Conservation (phyloP, 768 basidiomycete genomes). For the Suillus bovinus region DNA sequence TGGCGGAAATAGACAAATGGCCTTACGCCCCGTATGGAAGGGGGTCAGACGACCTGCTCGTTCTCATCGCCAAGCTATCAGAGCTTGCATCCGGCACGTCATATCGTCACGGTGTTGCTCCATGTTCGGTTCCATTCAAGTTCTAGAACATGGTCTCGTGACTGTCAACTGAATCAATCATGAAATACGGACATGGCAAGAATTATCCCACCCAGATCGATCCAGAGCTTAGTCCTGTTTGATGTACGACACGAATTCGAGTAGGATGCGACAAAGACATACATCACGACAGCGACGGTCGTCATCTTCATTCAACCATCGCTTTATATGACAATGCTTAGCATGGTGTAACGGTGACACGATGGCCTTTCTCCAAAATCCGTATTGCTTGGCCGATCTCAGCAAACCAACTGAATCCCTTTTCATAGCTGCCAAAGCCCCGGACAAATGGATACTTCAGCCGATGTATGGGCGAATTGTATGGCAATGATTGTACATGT, state of each 20-base stretch:
- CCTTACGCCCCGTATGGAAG: not conserved
- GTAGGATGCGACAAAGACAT: not conserved
- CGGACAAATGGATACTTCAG: conserved; percentile 50
- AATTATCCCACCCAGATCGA: not conserved
- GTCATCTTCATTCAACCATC: not conserved
- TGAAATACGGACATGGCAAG: not conserved
- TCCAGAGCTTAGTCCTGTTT: not conserved
- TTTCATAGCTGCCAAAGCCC: conserved; percentile 44
- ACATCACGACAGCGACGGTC: too few species aligned
- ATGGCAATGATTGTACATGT: conserved; percentile 72
- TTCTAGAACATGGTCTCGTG: not conserved
- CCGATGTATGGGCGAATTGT: conserved; percentile 39
- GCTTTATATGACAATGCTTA: conserved; percentile 8
- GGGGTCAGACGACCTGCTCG: not conserved
- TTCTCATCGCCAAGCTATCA: not conserved
- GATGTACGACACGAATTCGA: not conserved
- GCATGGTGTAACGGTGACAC: conserved; percentile 47
- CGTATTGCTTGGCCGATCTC: conserved; percentile 59
- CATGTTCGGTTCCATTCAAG: not conserved
- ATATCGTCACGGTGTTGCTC: not conserved
- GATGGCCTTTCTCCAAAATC: conserved; percentile 56
- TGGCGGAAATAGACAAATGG: not conserved
- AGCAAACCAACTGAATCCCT: conserved; percentile 75
- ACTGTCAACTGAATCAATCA: not conserved
- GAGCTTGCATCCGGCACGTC: not conserved